Evolutionary conservation across 306 rosid species (phyloP).

Genomic region (Cercis canadensis): DNA sequence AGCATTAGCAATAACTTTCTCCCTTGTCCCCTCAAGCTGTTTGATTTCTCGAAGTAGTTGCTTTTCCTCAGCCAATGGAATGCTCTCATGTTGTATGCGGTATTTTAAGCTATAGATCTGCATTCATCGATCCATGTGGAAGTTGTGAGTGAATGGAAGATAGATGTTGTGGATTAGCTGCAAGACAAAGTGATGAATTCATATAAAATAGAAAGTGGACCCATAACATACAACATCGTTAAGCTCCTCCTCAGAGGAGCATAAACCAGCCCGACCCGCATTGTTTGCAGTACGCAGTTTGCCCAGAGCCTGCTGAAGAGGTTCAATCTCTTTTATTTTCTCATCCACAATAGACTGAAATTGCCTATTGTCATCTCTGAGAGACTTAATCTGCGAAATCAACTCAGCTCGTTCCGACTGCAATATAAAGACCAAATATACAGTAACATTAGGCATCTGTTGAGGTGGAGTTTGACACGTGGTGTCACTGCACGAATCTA

Average conservation of each 20-base stretch:
- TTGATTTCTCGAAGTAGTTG: conserved; percentile 87
- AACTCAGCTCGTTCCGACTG: conserved; percentile 76
- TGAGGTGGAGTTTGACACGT: too few species aligned
- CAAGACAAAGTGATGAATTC: conserved; percentile 26
- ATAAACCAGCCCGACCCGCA: conserved; percentile 71
- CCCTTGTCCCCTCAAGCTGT: conserved; percentile 94
- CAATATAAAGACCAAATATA: conserved; percentile 28
- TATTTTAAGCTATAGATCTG: conserved; percentile 84
- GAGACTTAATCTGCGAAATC: conserved; percentile 79
- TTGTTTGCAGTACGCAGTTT: conserved; percentile 78
- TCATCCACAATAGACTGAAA: conserved; percentile 67
- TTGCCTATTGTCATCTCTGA: conserved; percentile 74
- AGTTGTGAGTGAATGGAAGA: conserved; percentile 26
- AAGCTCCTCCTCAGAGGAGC: conserved; percentile 95
- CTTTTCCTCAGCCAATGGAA: conserved; percentile 88
- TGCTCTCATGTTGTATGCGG: conserved; percentile 96
- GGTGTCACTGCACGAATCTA: not conserved
- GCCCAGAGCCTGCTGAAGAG: conserved; percentile 88
- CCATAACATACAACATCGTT: conserved; percentile 59
- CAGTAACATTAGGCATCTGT: conserved; percentile 9
- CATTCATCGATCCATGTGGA: conserved; percentile 40
- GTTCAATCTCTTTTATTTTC: conserved; percentile 85
- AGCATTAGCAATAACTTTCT: conserved; percentile 81
- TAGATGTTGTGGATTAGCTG: not conserved
- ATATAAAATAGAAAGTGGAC: conserved; percentile 28